Base-by-base conservation (phyloP, 1,284 basidiomycete genomes). In the Malassezia arunalokei region DNA sequence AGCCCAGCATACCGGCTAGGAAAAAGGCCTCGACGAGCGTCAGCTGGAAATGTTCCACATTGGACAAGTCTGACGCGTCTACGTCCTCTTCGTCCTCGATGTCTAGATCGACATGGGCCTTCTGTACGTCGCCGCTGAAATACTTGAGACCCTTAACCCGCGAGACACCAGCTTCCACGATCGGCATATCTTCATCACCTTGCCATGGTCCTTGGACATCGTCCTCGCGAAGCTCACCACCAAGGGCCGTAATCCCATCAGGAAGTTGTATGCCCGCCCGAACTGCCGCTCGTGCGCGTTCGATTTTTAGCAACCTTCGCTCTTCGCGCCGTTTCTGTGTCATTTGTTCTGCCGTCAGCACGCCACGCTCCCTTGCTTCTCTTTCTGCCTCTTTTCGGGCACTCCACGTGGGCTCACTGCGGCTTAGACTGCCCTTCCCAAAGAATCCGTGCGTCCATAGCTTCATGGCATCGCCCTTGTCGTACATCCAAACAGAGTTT, bases 381-480 rank as follows among this genome's bases (percentile, higher is more conserved):
- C 73, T 74, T 62, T 61, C 64, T 33, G 60, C 73, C 54, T 74
- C 73, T 63, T 59, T 71, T 51, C 47, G 74, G 64, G 49, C 73
- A 59, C 53, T 43, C 94, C 92, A 99, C 43, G 83, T 89, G 1
- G 92, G 92, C 73, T 98, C 94, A 73, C 87, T 92, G 49, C 94
- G 76, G 33, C 86, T 90, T 43, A 98, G 76, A 65, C 85, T 85
- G 1, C 94, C 94, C 74, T 98, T 98, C 17, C 94, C 92, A 73
- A 96, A 98, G 77, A 96, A 96, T 0, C 94, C 92, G 53, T 85
- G 77, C 40, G 81, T 78, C 86, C 94, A 99, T 27, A 98, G 78
- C 1, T 83, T 38, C 35, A 57, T 38, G 5, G 63, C 63, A 31
- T 59, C 43, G 8, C 62, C 63, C 2, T 59, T 43, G n/a, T 64